These are phyloP conservation scores for Aspergillus nomiae DNA, from an alignment of 2,329 filamentous ascomycete species.

Conservation along the genomic window DNA sequence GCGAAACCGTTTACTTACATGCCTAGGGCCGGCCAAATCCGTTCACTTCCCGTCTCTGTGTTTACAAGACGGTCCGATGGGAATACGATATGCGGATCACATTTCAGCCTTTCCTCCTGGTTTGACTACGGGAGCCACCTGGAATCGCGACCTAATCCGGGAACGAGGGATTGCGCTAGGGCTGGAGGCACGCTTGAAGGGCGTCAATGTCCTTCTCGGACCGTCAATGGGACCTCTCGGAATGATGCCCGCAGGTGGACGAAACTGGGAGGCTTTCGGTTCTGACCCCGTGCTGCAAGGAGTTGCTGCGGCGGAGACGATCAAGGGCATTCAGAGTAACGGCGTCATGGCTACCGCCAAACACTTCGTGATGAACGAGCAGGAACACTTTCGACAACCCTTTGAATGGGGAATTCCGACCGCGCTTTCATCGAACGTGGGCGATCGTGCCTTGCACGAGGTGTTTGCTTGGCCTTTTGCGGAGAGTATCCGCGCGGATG, in stretches of 20 bases:
- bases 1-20: not conserved
- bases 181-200: constrained; percentile 44
- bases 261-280: constrained; percentile 49
- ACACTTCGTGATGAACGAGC: constrained; percentile 65
- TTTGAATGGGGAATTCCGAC: not conserved
- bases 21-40: constrained; percentile 14
- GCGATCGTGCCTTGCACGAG: constrained; percentile 74
- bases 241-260: constrained; percentile 41
- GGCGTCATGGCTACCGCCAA: constrained; percentile 40
- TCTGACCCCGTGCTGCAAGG: constrained; percentile 46
- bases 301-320: constrained; percentile 41
- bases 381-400: constrained; percentile 50
- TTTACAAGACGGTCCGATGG: constrained; percentile 36
- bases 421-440: constrained; percentile 55
- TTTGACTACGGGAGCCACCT: constrained; percentile 49
- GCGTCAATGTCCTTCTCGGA: constrained; percentile 44
- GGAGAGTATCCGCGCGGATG: constrained; percentile 69
- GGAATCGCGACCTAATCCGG: constrained; percentile 58
- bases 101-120: constrained; percentile 47
- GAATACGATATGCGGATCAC: constrained; percentile 45
- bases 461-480: constrained; percentile 78
- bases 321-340: constrained; percentile 45
- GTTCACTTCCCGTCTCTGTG: constrained; percentile 36
- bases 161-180: constrained; percentile 57
- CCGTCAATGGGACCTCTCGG: constrained; percentile 45